A percentile compares a stretch with the other conserved stretches of the same genome.
These are phyloP conservation scores for Coffea canephora DNA, from an alignment of 257 asterid species.

Conservation along the genomic window DNA sequence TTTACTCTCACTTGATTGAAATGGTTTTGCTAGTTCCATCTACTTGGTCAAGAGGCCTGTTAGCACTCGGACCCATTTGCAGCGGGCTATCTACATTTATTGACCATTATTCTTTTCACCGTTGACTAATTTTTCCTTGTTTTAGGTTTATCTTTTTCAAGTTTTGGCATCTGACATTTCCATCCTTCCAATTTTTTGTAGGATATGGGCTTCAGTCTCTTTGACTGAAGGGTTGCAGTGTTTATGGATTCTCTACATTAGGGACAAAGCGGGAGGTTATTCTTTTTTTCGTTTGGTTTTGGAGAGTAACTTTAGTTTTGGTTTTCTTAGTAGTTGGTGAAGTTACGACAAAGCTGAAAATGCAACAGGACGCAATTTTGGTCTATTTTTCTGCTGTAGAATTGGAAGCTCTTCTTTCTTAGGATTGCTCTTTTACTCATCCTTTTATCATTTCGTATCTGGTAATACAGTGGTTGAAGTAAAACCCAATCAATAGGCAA, in stretches of 20 bases:
- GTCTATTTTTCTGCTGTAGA: not conserved
- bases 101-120: too few species aligned
- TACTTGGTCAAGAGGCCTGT: not conserved
- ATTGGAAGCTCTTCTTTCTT: not conserved
- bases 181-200: conserved; percentile 5
- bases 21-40: not conserved
- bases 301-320: not conserved
- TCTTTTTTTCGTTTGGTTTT: not conserved
- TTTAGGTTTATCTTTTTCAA: too few species aligned
- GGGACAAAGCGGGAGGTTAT: not conserved
- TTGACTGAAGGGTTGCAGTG: conserved; percentile 9
- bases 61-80: not conserved
- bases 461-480: not conserved
- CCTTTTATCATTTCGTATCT: not conserved
- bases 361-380: not conserved
- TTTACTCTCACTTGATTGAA: not conserved
- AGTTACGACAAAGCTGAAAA: not conserved
- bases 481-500: too few species aligned
- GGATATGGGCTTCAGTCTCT: conserved; percentile 29
- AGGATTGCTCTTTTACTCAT: not conserved
- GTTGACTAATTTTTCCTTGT: too few species aligned
- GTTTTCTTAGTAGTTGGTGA: not conserved
- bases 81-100: not conserved
- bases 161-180: not conserved
- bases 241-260: not conserved